Base-by-base conservation (phyloP, 345 rosid genomes). In the Toxicodendron radicans region DNA sequence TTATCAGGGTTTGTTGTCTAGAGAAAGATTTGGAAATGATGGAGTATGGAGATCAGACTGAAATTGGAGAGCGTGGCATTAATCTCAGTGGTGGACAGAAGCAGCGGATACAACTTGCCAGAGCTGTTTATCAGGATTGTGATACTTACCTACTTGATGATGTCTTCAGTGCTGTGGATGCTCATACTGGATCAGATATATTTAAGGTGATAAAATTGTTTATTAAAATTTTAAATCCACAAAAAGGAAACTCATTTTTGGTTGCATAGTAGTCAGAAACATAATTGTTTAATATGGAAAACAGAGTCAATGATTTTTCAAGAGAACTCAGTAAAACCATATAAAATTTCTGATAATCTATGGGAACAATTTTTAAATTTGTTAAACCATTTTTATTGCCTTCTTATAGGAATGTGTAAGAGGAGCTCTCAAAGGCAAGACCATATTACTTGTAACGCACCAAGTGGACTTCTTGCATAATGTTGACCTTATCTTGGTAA, bases 11-110 rank as follows among this genome's bases (percentile, higher is more conserved):
- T 5, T 95, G 97, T 80, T 79, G 91, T 81, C 78, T 95, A 73
- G 94, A 88, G 74, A 91, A 88, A 76, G 99, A 95, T 76, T 58
- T 95, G 79, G 90, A 91, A 71, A 90, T 91, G 99, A 92, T 95
- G 99, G 97, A 95, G 79, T 87, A 71, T 78, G 97, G 99, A 35
- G 99, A 95, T 71, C 93, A 89, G 75, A 92, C 99, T 23, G 98
- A 91, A 83, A 95, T 95, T 17, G 99, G 99, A 56, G 99, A 95
- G 80, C 92, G 97, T 0, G 97, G 99, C 53, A 95, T 95, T 78
- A 92, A 95, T 83, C 97, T 92, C 68, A 95, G 99, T 23, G 99
- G 99, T 7, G 98, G 99, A 13, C 99, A 95, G 87, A 95, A 95
- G 83, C 99, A 95, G 83, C 84, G 99, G 62, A 84, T 95, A 67